These are phyloP conservation scores for Symbiodinium pilosum DNA, from an alignment of 73 alveolate genomes.

Conservation along the genomic window DNA sequence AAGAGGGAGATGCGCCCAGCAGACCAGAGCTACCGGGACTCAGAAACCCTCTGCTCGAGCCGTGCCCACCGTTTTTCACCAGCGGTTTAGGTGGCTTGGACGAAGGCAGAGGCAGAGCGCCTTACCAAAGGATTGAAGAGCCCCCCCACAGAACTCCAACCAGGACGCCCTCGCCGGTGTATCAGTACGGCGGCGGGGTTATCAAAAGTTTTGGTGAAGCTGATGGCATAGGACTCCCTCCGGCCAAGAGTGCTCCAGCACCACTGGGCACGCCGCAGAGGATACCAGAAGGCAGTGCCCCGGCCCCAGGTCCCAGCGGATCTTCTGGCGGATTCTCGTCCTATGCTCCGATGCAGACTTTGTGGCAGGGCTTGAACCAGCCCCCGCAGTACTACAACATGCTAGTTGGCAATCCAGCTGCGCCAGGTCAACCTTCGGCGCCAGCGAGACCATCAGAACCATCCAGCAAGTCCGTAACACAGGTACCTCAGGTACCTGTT, in stretches of 20 bases:
- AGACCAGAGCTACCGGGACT: conserved; percentile 52
- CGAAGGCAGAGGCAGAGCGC: conserved; percentile 54
- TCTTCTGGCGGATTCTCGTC: conserved; percentile 20
- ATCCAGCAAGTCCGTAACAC: background rate
- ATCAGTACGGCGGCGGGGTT: conserved; percentile 59
- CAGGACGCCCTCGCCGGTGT: conserved; percentile 84
- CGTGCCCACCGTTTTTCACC: conserved; percentile 20
- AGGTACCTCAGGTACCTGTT: background rate
- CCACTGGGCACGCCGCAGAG: background rate
- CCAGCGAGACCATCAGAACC: background rate
- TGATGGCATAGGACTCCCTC: conserved; percentile 10
- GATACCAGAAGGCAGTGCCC: conserved; percentile 32
- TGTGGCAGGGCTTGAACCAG: conserved; percentile 57
- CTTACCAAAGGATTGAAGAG: conserved; percentile 59
- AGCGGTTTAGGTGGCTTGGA: conserved; percentile 26
- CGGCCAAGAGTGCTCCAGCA: background rate
- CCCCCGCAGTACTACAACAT: conserved; percentile 13
- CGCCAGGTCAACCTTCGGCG: conserved; percentile 1
- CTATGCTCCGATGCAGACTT: conserved; percentile 2
- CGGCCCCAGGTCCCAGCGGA: background rate
- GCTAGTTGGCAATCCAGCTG: background rate
- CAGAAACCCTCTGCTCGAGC: conserved; percentile 22
- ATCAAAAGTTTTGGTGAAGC: conserved; percentile 42
- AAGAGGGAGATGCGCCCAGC: conserved; percentile 23
- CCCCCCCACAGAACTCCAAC: conserved; percentile 28